A percentile compares a stretch with the other conserved stretches of the same genome.
phyloP scores from a whole-genome alignment of 352 stramenopile genomes.

The Nothophytophthora sp. region DNA sequence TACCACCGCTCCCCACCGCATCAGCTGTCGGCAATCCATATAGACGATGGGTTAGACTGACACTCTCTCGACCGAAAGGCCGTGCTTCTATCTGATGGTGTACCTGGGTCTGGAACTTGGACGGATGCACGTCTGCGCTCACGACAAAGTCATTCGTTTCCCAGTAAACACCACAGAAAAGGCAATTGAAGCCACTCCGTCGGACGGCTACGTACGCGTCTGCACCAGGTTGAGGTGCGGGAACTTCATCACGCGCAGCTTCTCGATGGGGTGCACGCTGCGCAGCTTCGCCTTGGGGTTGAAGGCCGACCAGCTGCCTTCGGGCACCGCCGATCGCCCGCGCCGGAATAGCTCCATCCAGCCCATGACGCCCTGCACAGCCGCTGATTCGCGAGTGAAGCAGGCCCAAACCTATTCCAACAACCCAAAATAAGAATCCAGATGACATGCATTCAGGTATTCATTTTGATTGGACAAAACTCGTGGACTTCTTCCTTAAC shows the following conservation, averaged over 20 bases:
- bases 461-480: too few relatives aligned
- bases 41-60: neutral
- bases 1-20: constrained; percentile 41
- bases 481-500: too few relatives aligned
- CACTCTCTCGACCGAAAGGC: neutral
- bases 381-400: too few relatives aligned
- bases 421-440: too few relatives aligned
- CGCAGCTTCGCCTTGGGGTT: constrained; percentile 28
- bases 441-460: too few relatives aligned
- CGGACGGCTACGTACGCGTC: constrained; percentile 28
- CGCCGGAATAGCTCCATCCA: constrained; percentile 29
- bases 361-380: constrained; percentile 25
- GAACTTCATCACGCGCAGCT: constrained; percentile 32
- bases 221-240: constrained; percentile 45
- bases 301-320: constrained; percentile 54
- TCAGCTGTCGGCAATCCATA: constrained; percentile 19
- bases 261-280: constrained; percentile 32
- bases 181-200: neutral
- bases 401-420: too few relatives aligned
- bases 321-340: constrained; percentile 28
- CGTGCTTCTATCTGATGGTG: too few relatives aligned
- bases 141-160: too few relatives aligned
- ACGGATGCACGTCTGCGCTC: constrained; percentile 45
- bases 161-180: neutral
- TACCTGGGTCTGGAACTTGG: constrained; percentile 45